Conservation (phyloP, 202 grass and related monocot genomes). For the Carex sylvatica region DNA sequence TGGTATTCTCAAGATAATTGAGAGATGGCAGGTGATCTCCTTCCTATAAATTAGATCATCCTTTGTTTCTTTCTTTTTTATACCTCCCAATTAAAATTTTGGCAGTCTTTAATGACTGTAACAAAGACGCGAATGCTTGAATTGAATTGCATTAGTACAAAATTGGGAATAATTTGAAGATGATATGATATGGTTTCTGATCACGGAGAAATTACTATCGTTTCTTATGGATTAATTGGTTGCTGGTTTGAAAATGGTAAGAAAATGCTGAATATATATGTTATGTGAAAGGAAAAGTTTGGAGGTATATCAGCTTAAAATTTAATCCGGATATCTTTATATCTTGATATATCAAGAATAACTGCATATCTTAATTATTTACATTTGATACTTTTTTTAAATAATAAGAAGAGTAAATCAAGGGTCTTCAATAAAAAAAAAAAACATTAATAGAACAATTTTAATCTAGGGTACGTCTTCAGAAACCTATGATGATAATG, state of each 20-base stretch:
- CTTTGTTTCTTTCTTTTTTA: neutral
- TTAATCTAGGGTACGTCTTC: no score
- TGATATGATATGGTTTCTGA: neutral
- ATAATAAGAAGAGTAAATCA: no score
- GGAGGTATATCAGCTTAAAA: neutral
- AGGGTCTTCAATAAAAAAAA: no score
- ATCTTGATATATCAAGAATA: no score
- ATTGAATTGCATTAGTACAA: neutral
- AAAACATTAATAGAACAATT: no score
- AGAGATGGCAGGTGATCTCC: no score
- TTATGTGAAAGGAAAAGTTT: neutral
- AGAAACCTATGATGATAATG: neutral
- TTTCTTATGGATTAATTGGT: neutral
- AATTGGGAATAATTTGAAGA: neutral
- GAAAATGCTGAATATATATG: neutral
- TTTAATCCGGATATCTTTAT: neutral
- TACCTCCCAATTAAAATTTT: neutral
- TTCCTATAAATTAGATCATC: neutral
- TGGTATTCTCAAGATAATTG: neutral
- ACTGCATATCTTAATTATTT: no score
- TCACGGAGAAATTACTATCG: neutral
- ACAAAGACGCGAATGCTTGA: no score
- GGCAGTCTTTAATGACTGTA: no score
- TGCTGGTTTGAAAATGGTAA: neutral
- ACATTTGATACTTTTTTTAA: no score